Evolutionary conservation across 2,329 filamentous ascomycete species (phyloP), one percentile per base, ranked within the genome.

Genomic region (Neonectria ditissima): DNA sequence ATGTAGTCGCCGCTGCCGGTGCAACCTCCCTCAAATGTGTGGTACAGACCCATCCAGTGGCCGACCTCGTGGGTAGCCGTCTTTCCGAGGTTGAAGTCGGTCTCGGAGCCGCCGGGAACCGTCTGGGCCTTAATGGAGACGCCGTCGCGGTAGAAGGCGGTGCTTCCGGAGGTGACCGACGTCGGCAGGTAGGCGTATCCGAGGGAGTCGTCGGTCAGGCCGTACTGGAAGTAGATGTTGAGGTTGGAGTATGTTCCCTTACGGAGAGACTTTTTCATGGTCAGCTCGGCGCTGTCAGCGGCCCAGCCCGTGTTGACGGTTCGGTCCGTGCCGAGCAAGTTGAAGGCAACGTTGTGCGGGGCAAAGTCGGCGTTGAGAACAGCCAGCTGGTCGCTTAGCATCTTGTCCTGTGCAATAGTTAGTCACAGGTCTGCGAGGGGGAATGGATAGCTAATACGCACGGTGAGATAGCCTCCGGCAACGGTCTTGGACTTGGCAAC

Each of bases 151-250:
- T 76, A 71, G 73, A 32, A 79, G 50, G 74, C 78, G 32, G 72
- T 63, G 55, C 75, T 76, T 16, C 73, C 69, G 14, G 68, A 32
- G 16, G 70, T 65, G 54, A 75, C 78, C 16, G 72, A 65, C 47
- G 72, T 65, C 22, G 82, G 82, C 76, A 82, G 83, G 76, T 82
- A 82, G 77, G 80, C 83, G 76, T 83, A 82, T 13, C 82, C 81
- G 9, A 84, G 76, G 14, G 28, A 37, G 50, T 79, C 73, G 54
- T 73, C 74, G 53, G 73, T 76, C 47, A 83, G 72, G 48, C 71
- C 65, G 20, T 72, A 71, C 55, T 80, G 74, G 74, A 83, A 82
- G 78, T 84, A 84, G 45, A 84, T 44, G 77, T 85, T 85, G 56
- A 85, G 78, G 65, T 80, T 74, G 11, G 71, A 56, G 70, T 81